Evolutionary conservation across 352 stramenopile species (phyloP), one percentile per base, ranked within the genome.

Genomic region (Phytopythium cucurbitacearum): DNA sequence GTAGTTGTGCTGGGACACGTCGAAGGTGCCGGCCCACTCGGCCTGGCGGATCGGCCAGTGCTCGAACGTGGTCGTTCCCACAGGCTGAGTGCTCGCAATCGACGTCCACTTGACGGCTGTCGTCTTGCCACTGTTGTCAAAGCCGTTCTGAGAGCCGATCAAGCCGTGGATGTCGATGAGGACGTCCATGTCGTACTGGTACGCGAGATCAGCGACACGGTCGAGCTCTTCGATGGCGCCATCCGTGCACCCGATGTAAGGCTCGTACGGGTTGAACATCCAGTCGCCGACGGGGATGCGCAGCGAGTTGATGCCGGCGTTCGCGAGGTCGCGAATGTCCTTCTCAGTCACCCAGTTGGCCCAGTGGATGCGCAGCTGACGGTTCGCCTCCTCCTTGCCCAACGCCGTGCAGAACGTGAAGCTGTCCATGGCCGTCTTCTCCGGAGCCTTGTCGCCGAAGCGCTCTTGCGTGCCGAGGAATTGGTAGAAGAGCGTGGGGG

Each of bases 401-500:
- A 97, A 56, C 13, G 87, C 86, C 45, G 71, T 87, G 49, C 83
- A 94, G 71, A 98, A 98, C 7, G 80, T 96, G 69, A 97, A 95
- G 52, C 73, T 86, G 66, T 98, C 94, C 82, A 98, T 96, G 7
- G 75, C 94, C 3, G 82, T 94, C 46, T 89, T 91, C 52, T 91
- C 75, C 0, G 78, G 81, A 21, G 91, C 81, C 41, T 92, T 67
- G 55, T 91, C 75, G 5, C 76, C 77, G 48, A 73, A 88, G 36
- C 75, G 71, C 48, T 91, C 74, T 37, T 88, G 71, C 4, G 75
- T 89, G 43, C 83, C 79, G 11, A 98, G 56, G 71, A 98, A 98
- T 62, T 98, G 94, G 70, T 98, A 98, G 70, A 98, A 98, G 34
- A 98, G 65, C 51, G 73, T 88, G 32, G 95, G 96, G 16, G 93